Percentiles rank a stretch among this genome's conserved stretches.
Evolutionary conservation across 495 filamentous ascomycete genomes (phyloP).

Genomic region (Lasiosphaeria ovina): DNA sequence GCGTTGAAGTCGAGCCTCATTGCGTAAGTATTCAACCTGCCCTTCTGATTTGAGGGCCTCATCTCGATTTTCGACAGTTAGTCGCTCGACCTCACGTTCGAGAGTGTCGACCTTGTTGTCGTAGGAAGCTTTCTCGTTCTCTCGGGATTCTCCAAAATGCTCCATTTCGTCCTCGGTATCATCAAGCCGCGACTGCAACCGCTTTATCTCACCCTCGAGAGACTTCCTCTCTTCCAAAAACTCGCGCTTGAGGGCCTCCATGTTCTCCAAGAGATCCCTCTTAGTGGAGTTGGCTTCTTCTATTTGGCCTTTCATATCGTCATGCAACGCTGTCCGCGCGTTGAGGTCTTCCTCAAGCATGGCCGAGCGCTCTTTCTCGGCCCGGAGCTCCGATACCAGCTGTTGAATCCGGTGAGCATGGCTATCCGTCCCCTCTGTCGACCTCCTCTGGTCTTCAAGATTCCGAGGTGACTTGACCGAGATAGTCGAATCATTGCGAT

Average conservation of each 20-base stretch:
- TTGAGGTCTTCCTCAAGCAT: constrained; percentile 62
- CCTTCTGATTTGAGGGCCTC: constrained; percentile 56
- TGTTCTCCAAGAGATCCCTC: constrained; percentile 88
- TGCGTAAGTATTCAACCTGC: constrained; percentile 54
- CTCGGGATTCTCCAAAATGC: constrained; percentile 73
- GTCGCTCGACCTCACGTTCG: constrained; percentile 64
- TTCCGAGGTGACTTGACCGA: constrained; percentile 38
- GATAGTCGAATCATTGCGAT: constrained; percentile 41
- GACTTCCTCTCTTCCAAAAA: constrained; percentile 80
- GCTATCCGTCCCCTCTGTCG: constrained; percentile 37
- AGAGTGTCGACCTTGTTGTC: constrained; percentile 69
- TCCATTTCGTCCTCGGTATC: constrained; percentile 90
- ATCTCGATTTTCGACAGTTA: constrained; percentile 55
- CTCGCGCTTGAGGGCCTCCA: constrained; percentile 86
- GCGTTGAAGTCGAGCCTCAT: constrained; percentile 53
- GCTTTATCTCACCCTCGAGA: constrained; percentile 73
- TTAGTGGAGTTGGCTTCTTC: constrained; percentile 89
- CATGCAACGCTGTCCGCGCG: constrained; percentile 55
- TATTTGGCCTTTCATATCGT: constrained; percentile 65
- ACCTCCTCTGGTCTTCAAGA: constrained; percentile 37
- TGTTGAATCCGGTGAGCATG: constrained; percentile 61
- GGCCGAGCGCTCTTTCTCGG: constrained; percentile 51
- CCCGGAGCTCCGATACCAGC: constrained; percentile 74
- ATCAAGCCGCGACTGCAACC: constrained; percentile 71
- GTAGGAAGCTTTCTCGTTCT: constrained; percentile 67